phyloP scores from a whole-genome alignment of 805 yeast genomes.

The Nakazawaea pomicola region DNA sequence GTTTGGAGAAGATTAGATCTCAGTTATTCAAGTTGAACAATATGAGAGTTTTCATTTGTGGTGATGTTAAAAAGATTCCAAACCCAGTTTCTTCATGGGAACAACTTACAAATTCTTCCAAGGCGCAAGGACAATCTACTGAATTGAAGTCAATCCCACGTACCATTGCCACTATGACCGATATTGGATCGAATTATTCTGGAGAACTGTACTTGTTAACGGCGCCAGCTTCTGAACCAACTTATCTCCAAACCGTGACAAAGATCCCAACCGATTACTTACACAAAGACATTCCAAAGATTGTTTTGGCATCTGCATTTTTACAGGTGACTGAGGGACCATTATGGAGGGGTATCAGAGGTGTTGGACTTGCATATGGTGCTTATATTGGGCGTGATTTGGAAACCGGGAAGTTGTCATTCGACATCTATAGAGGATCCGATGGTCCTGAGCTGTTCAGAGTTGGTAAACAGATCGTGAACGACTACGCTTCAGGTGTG shows the following conservation, averaged over 20 bases:
- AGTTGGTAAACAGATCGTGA: slow-evolving; percentile 62
- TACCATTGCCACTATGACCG: slow-evolving; percentile 47
- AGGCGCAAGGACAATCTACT: slow-evolving; percentile 17
- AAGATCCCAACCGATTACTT: slow-evolving; percentile 51
- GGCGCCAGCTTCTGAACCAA: slow-evolving; percentile 82
- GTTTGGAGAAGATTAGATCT: slow-evolving; percentile 46
- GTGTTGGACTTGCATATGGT: slow-evolving; percentile 92
- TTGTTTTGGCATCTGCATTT: slow-evolving; percentile 69
- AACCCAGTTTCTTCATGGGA: slow-evolving; percentile 61
- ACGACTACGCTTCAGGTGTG: slow-evolving; percentile 51
- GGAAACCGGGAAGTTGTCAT: slow-evolving; percentile 65
- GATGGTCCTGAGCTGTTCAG: slow-evolving; percentile 61
- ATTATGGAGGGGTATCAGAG: slow-evolving; percentile 93
- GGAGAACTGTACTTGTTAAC: slow-evolving; percentile 57
- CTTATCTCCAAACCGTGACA: slow-evolving; percentile 59
- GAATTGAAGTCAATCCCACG: slow-evolving; percentile 39
- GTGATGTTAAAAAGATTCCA: slow-evolving; percentile 51
- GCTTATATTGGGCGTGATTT: slow-evolving; percentile 54
- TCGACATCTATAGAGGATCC: slow-evolving; percentile 74
- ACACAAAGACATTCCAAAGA: slow-evolving; percentile 60
- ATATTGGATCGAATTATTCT: slow-evolving; percentile 47
- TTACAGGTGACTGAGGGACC: slow-evolving; percentile 93
- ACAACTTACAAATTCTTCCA: slow-evolving; percentile 22
- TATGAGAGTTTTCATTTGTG: slow-evolving; percentile 63
- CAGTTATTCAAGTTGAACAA: slow-evolving; percentile 54